phyloP scores from a whole-genome alignment of 257 asterid species.

The Misopates orontium region DNA sequence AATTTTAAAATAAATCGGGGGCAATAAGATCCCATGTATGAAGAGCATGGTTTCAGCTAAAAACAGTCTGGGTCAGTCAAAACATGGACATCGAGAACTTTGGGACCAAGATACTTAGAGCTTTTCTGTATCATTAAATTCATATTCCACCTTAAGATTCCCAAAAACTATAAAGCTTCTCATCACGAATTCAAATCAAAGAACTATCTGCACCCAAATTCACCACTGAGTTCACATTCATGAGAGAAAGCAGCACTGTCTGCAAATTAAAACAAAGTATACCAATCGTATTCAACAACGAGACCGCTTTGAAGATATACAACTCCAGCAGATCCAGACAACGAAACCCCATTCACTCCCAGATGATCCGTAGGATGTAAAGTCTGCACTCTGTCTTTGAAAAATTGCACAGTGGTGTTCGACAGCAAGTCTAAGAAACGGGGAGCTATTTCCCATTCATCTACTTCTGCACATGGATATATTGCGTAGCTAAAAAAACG shows the following conservation, averaged over 20 bases:
- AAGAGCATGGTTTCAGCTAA: constrained; percentile 16
- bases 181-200: constrained; percentile 8
- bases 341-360: constrained; percentile 42
- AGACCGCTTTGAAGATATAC: constrained; percentile 91
- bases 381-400: constrained; percentile 70
- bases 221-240: constrained; percentile 25
- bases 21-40: not conserved
- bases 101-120: not conserved
- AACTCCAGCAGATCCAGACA: constrained; percentile 57
- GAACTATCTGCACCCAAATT: constrained; percentile 13
- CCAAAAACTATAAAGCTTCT: not conserved
- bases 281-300: constrained; percentile 92
- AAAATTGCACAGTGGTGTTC: constrained; percentile 68
- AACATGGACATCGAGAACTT: not conserved
- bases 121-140: constrained; percentile 10
- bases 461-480: constrained; percentile 71
- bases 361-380: constrained; percentile 70
- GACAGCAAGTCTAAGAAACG: constrained; percentile 82
- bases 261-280: constrained; percentile 32
- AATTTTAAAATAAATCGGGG: constrained; percentile 3
- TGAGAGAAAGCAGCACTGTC: constrained; percentile 18
- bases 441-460: constrained; percentile 98
- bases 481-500: not conserved
- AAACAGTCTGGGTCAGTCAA: not conserved
- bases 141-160: constrained; percentile 5